Base-by-base conservation (phyloP, 345 rosid genomes). In the Brassica incana region DNA sequence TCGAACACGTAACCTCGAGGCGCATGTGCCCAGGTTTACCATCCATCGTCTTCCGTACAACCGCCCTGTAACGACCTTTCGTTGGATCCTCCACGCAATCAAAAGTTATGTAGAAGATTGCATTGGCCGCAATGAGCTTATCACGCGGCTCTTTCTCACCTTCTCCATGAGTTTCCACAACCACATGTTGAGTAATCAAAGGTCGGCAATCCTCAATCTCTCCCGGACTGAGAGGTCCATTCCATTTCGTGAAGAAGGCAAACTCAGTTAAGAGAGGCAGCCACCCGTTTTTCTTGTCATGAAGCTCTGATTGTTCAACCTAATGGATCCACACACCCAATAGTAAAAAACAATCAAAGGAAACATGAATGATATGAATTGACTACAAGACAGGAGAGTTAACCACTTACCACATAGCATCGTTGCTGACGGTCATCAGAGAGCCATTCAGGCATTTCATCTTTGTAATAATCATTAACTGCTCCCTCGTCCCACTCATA, bases 1-100 rank as follows among this genome's bases (percentile, higher is more conserved):
- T 3, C 54, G 5, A 12, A 48, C 54, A 48, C 54, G 5, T 8
- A 54, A 66, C 38, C 67, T 66, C 72, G 25, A 75, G 67, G 12
- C 9, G 11, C 79, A 76, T 58, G 67, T 76, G 73, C n/a, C 4
- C 67, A 14, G 73, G 58, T 75, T 23, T 15, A 4, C 66, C 78
- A 75, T 75, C 72, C 66, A 36, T 75, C 2, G 67, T 76, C 68
- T 67, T 76, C 67, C 66, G 67, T 15, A 75, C 2, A 11, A 67
- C 29, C 0, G 20, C 66, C 40, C 27, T 56, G 2, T 38, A 52
- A n/a, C 38, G 62, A 16, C 23, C 52, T 69, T 1, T 12, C 5
- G 16, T n/a, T 50, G 18, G 60, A 15, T 5, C 66, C 12, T 5
- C 67, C 11, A 1, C 11, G 18, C 12, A 67, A 15, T 76, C 60